Percentiles rank a stretch among this genome's conserved stretches.
phyloP scores from a whole-genome alignment of 1,284 basidiomycete species.

The Testicularia cyperi region DNA sequence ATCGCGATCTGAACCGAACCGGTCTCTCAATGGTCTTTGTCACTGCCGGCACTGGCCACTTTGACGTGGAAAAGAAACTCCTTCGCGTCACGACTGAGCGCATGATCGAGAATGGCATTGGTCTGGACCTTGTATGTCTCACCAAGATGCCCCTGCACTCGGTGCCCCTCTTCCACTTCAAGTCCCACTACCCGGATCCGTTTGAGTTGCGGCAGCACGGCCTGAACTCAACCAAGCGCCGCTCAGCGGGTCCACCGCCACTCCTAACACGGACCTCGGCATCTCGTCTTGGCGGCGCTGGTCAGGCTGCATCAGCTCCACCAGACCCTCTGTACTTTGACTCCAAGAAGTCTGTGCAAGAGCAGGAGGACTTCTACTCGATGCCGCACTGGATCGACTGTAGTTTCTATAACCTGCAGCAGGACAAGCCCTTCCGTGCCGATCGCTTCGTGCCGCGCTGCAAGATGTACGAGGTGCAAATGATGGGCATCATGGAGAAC shows the following conservation, averaged over 20 bases:
- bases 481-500: slow-evolving; percentile 59
- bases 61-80: slow-evolving; percentile 84
- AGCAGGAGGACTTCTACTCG: slow-evolving; percentile 44
- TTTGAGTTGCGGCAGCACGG: slow-evolving; percentile 17
- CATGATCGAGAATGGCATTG: slow-evolving; percentile 92
- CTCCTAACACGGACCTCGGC: slow-evolving; percentile 23
- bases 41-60: slow-evolving; percentile 92
- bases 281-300: slow-evolving; percentile 8
- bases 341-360: slow-evolving; percentile 18
- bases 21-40: slow-evolving; percentile 82
- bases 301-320: slow-evolving; percentile 10
- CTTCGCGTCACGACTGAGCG: slow-evolving; percentile 89
- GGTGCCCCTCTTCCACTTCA: slow-evolving; percentile 63
- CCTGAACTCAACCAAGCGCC: slow-evolving; percentile 9
- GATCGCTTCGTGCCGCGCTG: slow-evolving; percentile 58
- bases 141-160: slow-evolving; percentile 90
- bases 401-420: slow-evolving; percentile 59
- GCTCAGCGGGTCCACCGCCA: slow-evolving; percentile 18
- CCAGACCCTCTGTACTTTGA: slow-evolving; percentile 55
- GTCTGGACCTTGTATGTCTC: slow-evolving; percentile 83
- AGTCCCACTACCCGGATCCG: slow-evolving; percentile 35
- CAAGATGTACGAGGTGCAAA: slow-evolving; percentile 59
- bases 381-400: slow-evolving; percentile 60
- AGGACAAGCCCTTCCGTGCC: slow-evolving; percentile 55
- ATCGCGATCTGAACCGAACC: slow-evolving; percentile 89